Percentiles rank a stretch among this genome's conserved stretches.
Evolutionary conservation across 1,284 basidiomycete species (phyloP).

Genomic region (Cryptococcus neoformans): DNA sequence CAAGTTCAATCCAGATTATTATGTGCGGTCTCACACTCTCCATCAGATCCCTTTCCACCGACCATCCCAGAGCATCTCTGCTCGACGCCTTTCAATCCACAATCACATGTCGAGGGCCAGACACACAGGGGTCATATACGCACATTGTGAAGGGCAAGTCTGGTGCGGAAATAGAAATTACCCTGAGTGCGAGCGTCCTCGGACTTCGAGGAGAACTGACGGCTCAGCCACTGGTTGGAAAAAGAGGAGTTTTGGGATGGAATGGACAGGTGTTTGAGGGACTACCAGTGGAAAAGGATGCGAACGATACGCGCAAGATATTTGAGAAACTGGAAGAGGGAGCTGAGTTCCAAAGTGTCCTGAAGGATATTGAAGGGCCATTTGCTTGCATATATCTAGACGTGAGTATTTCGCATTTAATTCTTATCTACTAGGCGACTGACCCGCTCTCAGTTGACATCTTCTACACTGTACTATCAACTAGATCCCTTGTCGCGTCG

Average conservation of each 20-base stretch:
- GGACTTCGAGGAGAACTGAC: constrained; percentile 67
- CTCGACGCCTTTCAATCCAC: constrained; percentile 17
- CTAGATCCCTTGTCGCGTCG: constrained; percentile 89
- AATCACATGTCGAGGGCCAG: constrained; percentile 28
- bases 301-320: constrained; percentile 76
- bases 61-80: neutral
- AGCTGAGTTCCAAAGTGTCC: constrained; percentile 53
- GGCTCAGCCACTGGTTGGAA: constrained; percentile 65
- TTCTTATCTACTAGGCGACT: neutral
- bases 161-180: constrained; percentile 14
- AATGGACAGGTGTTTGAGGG: constrained; percentile 91
- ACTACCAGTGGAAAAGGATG: constrained; percentile 59
- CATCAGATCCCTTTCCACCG: constrained; percentile 9
- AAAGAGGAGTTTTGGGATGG: constrained; percentile 70
- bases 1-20: no score
- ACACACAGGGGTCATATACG: constrained; percentile 22
- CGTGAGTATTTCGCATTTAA: constrained; percentile 49
- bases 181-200: constrained; percentile 74
- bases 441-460: constrained; percentile 48
- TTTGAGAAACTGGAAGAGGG: constrained; percentile 58
- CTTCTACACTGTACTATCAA: constrained; percentile 63
- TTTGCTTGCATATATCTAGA: constrained; percentile 80
- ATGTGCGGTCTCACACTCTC: constrained; percentile 44
- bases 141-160: neutral
- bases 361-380: constrained; percentile 76